Evolutionary conservation across 1,284 basidiomycete species (phyloP), one percentile per base, ranked within the genome.

Genomic region (Porogramme epimiltina): DNA sequence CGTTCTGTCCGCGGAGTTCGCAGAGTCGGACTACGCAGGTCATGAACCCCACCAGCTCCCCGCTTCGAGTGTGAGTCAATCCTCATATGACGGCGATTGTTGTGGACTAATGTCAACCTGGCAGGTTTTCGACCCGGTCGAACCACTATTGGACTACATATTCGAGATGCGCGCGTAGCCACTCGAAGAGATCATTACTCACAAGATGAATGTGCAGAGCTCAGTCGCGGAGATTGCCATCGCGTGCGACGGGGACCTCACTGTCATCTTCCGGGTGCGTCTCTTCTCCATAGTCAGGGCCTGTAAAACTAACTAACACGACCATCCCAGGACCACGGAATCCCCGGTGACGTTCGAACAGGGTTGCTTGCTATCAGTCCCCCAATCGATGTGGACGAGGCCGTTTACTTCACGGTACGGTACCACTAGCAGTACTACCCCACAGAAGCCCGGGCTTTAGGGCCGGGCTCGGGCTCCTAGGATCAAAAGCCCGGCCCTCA

Each of bases 91-190:
- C 28, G 6, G 6, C 8, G 13, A 13, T 31, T 6, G 28, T 31
- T 6, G 13, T 31, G 28, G 38, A 15, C 19, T 34, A 23, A 19
- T 25, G 13, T 2, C 18, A 15, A 4, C n/a, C n/a, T 4, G 1
- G 8, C 44, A 46, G 34, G n/a, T 4, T 5, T 37, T 16, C 40
- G 47, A 57, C 20, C 55, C 55, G 1, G 55, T 57, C 2, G 38
- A 39, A 0, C 20, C 16, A 5, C 28, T 57, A 13, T 24, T 57
- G 13, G 55, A 57, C 22, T 54, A 52, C 24, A 56, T 57, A 10
- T 31, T 57, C 0, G 49, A 22, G 26, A 52, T 51, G 16, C 3
- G 55, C 36, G 4, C 13, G 18, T 33, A 20, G 15, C 8, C 28
- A 2, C 22, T 34, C 3, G 2, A 5, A 2, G 16, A 18, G 11